These are phyloP conservation scores for Penicillium polonicum DNA, from an alignment of 2,329 filamentous ascomycete genomes.

Conservation along the genomic window DNA sequence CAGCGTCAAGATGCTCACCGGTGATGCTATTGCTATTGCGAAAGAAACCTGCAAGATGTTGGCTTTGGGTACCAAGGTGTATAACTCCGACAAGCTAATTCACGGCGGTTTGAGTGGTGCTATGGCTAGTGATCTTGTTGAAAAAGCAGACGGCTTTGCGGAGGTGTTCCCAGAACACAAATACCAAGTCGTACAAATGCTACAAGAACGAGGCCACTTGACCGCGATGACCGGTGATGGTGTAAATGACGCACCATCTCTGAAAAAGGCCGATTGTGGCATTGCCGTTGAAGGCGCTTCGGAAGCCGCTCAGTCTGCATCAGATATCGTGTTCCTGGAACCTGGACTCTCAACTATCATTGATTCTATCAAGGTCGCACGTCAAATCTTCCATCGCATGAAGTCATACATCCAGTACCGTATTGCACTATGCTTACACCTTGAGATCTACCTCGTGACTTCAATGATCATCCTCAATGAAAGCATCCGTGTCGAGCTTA, in stretches of 20 bases:
- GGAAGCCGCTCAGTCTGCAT: conserved; percentile 69
- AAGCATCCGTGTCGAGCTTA: conserved; percentile 69
- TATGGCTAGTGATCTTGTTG: conserved; percentile 72
- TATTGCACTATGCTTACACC: conserved; percentile 70
- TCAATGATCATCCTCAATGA: conserved; percentile 80
- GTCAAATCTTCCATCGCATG: conserved; percentile 76
- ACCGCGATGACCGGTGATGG: conserved; percentile 75
- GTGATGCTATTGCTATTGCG: conserved; percentile 75
- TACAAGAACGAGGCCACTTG: conserved; percentile 69
- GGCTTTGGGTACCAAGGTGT: conserved; percentile 74
- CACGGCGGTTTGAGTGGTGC: conserved; percentile 71
- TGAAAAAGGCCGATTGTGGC: conserved; percentile 73
- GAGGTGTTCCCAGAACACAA: conserved; percentile 75
- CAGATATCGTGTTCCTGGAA: conserved; percentile 72
- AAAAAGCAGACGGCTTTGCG: conserved; percentile 71
- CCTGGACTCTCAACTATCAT: conserved; percentile 71
- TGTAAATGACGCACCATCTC: conserved; percentile 71
- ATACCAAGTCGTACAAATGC: conserved; percentile 73
- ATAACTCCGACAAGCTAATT: conserved; percentile 75
- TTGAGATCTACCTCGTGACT: conserved; percentile 73
- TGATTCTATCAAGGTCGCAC: conserved; percentile 69
- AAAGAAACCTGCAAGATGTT: conserved; percentile 83
- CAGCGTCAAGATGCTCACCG: conserved; percentile 77
- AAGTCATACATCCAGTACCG: conserved; percentile 76
- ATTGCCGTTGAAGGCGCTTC: conserved; percentile 72